Evolutionary conservation across 257 asterid species (phyloP).

Genomic region (Fraxinus anomala): DNA sequence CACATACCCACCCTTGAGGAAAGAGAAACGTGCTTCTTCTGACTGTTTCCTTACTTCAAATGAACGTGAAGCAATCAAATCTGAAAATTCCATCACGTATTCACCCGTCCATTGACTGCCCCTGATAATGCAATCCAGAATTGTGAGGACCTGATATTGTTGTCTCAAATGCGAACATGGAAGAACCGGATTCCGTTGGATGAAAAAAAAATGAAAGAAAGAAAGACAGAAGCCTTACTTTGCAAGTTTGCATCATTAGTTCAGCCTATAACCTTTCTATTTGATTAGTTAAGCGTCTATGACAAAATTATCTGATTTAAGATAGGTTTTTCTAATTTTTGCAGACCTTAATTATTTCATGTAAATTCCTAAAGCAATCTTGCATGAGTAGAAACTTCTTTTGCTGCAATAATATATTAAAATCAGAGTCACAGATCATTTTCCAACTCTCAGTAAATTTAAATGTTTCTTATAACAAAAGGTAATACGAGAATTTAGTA

Average conservation of each 20-base stretch:
- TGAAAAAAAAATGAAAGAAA: not conserved
- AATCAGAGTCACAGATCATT: not conserved
- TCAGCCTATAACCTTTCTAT: not conserved
- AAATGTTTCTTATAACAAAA: no score
- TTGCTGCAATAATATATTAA: not conserved
- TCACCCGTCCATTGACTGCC: slow-evolving; percentile 90
- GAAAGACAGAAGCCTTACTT: not conserved
- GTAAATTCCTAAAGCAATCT: not conserved
- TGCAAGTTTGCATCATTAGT: not conserved
- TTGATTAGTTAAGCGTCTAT: no score
- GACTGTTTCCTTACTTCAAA: slow-evolving; percentile 43
- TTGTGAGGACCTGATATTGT: slow-evolving; percentile 2
- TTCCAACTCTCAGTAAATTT: not conserved
- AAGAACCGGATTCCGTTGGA: not conserved
- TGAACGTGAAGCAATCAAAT: slow-evolving; percentile 65
- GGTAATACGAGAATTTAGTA: not conserved
- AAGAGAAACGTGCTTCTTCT: slow-evolving; percentile 87
- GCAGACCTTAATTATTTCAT: not conserved
- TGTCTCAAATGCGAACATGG: slow-evolving; percentile 3
- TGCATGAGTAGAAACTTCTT: not conserved
- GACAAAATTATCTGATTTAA: not conserved
- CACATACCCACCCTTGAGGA: slow-evolving; percentile 81
- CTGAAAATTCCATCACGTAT: slow-evolving; percentile 69
- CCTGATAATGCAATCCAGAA: slow-evolving; percentile 43
- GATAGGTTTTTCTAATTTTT: no score